phyloP scores from a whole-genome alignment of 371 early-diverging fungal genomes.

The Antonospora locustae region DNA sequence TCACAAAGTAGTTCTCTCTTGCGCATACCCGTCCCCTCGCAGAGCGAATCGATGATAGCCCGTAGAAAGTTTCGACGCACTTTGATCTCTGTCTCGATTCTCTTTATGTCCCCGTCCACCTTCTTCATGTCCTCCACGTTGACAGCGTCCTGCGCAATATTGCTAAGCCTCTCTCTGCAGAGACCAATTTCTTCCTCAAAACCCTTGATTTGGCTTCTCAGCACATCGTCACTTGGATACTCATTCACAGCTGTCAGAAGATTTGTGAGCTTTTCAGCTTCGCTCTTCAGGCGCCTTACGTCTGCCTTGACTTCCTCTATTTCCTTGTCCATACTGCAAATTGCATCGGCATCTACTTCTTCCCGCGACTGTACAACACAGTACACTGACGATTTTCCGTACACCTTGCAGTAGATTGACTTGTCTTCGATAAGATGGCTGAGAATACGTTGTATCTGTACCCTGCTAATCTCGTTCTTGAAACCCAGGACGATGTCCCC shows the following conservation, averaged over 20 bases:
- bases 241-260: constrained; percentile 3
- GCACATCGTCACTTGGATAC: constrained; percentile 1
- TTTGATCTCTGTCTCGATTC: constrained; percentile 22
- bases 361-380: constrained; percentile 9
- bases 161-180: too few species aligned
- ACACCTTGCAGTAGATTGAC: constrained; percentile 15
- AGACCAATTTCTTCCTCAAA: too few species aligned
- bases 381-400: constrained; percentile 30
- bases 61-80: constrained; percentile 36
- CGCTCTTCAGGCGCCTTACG: neutral
- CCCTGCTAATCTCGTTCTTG: constrained; percentile 13
- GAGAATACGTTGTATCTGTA: constrained; percentile 16
- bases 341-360: neutral
- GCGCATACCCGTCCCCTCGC: constrained; percentile 39
- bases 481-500: constrained; percentile 15
- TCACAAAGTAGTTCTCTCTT: constrained; percentile 39
- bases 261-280: neutral
- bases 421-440: constrained; percentile 15
- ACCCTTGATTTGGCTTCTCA: neutral
- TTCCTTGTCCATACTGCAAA: neutral
- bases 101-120: constrained; percentile 16
- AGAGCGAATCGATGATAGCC: constrained; percentile 29
- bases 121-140: constrained; percentile 1
- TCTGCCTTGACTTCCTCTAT: neutral
- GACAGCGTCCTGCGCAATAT: too few species aligned